phyloP scores from a whole-genome alignment of 352 stramenopile species.

The Thalassiosira mediterranea region DNA sequence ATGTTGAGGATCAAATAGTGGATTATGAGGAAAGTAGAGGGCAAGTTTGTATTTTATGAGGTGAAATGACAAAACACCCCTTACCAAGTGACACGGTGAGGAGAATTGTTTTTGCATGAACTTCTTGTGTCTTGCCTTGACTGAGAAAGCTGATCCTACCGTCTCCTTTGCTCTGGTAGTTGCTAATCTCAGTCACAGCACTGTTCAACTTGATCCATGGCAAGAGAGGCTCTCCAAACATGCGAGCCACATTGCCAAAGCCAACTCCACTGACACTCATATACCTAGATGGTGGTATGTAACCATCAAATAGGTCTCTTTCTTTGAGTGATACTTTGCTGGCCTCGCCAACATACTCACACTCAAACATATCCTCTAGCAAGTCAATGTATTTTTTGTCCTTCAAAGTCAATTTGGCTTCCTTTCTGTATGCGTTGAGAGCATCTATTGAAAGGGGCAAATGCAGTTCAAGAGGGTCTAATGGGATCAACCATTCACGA shows the following conservation, averaged over 20 bases:
- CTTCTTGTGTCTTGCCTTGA: neutral
- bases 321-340: neutral
- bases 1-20: too few species aligned
- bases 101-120: conserved; percentile 65
- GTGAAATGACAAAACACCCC: too few species aligned
- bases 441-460: too few species aligned
- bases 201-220: conserved; percentile 23
- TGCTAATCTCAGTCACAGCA: conserved; percentile 31
- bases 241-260: conserved; percentile 19
- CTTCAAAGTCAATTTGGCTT: neutral
- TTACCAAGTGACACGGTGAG: conserved; percentile 80
- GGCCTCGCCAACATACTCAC: conserved; percentile 3
- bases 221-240: conserved; percentile 14
- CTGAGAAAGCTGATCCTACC: conserved; percentile 14
- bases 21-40: too few species aligned
- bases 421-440: neutral
- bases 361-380: conserved; percentile 6
- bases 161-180: neutral
- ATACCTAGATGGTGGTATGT: too few species aligned
- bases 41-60: too few species aligned
- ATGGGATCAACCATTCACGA: neutral
- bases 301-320: too few species aligned
- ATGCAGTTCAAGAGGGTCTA: neutral
- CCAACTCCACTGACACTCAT: conserved; percentile 25
- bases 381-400: conserved; percentile 8